Base-by-base conservation (phyloP, 129 eudicot genomes). In the Lonicera japonica region DNA sequence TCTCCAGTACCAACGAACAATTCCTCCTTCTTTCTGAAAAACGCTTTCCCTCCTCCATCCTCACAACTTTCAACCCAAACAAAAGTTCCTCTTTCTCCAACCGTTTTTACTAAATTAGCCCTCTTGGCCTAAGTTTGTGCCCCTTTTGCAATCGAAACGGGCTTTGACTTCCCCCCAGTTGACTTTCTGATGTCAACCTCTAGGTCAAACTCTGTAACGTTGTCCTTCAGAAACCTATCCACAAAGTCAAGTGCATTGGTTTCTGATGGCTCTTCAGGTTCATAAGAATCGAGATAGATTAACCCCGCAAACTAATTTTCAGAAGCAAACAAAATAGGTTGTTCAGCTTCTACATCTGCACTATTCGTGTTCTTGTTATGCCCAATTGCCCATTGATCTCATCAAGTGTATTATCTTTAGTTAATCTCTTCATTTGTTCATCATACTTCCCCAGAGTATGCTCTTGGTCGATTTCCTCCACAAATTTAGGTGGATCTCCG, bases 221-320 rank as follows among this genome's bases (percentile, higher is more conserved):
- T 82, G 21, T 75, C 73, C 61, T 78, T 77, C 69, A 92, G 75
- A 75, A 84, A 87, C 63, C 46, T 78, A 67, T 92, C 96, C 70
- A 92, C 95, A 73, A 85, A 76, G 58, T 85, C 78, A 64, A 92
- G 98, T 54, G 98, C 98, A 55, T 77, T 69, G 52, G 86, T 85
- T 72, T 92, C 96, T 38, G 98, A 84, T 54, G 80, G 73, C 11
- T 92, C 98, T 68, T 91, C 98, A 71, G 98, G 98, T 68, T 87
- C 96, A 73, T 92, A 86, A 60, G 98, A 92, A 71, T 85, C 70
- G 23, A 78, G 73, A 69, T 87, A 92, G 66, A 85, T 92, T 71
- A 92, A 69, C 58, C 96, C 95, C 8, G 82, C 89, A 54, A 76
- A 15, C 25, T 79, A 83, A 60, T 48, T 75, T 18, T 65, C 82